A percentile compares a stretch with the other conserved stretches of the same genome.
Conservation (phyloP, 768 basidiomycete genomes). For the Trametes villosa region DNA sequence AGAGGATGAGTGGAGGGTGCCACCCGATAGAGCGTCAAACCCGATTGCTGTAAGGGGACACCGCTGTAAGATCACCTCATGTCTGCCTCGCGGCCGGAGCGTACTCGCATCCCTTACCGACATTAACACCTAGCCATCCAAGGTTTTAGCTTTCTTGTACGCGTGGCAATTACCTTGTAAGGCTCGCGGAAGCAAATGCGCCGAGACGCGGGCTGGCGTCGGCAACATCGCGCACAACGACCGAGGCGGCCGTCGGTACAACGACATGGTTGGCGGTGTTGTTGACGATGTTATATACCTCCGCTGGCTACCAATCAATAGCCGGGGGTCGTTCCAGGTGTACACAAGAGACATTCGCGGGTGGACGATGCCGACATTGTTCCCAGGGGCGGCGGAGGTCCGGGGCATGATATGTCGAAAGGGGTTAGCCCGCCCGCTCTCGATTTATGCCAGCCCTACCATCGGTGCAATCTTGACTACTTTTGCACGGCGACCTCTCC, state of each 20-base stretch:
- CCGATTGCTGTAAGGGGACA: conserved; percentile 13
- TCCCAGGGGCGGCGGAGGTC: neutral
- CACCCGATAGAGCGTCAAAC: conserved; percentile 23
- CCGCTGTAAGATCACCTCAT: conserved; percentile 20
- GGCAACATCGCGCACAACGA: neutral
- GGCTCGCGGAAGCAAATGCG: conserved; percentile 14
- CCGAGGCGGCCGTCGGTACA: neutral
- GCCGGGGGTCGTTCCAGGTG: conserved; percentile 10
- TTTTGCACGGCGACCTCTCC: neutral
- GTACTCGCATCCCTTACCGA: conserved; percentile 13
- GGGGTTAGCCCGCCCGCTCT: neutral
- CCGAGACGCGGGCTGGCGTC: neutral
- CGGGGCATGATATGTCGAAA: neutral
- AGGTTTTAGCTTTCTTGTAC: conserved; percentile 13
- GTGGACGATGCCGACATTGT: neutral
- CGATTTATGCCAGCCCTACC: neutral
- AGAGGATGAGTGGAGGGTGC: conserved; percentile 12
- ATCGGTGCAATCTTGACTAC: conserved; percentile 5
- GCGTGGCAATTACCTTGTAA: conserved; percentile 22
- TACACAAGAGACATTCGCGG: conserved; percentile 1
- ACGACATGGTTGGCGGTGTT: neutral
- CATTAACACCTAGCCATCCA: conserved; percentile 15
- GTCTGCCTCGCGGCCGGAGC: conserved; percentile 24
- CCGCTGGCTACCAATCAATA: conserved; percentile 10
- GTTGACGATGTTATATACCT: conserved; percentile 10